Evolutionary conservation across 1,139 yeast species (phyloP).

Genomic region (Pneumocystis sp.): DNA sequence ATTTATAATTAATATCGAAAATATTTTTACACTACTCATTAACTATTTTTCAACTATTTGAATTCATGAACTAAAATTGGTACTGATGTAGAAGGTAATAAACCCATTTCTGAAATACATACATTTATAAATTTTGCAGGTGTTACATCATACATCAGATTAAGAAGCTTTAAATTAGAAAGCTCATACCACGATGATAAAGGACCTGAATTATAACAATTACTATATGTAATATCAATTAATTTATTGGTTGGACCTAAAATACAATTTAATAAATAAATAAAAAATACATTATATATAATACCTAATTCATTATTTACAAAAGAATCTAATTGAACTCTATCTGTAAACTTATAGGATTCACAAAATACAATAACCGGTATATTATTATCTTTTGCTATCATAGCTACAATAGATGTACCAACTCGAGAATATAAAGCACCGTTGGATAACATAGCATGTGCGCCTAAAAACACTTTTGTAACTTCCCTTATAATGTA

Average conservation of each 20-base stretch:
- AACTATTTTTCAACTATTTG: constrained; percentile 33
- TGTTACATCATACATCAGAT: constrained; percentile 82
- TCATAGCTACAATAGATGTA: constrained; percentile 83
- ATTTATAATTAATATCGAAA: neutral
- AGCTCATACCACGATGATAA: constrained; percentile 51
- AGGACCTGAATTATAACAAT: constrained; percentile 22
- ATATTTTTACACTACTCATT: constrained; percentile 3
- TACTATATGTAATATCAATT: constrained; percentile 27
- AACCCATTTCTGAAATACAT: constrained; percentile 90
- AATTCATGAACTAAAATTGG: constrained; percentile 93
- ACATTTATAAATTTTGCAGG: constrained; percentile 90
- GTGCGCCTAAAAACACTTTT: constrained; percentile 88
- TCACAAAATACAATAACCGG: constrained; percentile 95
- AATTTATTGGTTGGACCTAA: constrained; percentile 53
- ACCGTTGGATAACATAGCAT: constrained; percentile 92
- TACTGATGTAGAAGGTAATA: constrained; percentile 91
- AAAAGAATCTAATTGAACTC: constrained; percentile 89
- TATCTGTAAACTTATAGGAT: constrained; percentile 82
- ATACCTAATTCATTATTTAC: constrained; percentile 62
- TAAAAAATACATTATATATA: neutral
- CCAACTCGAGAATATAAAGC: constrained; percentile 88
- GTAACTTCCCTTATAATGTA: constrained; percentile 70
- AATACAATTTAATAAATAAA: neutral
- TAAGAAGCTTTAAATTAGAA: constrained; percentile 55
- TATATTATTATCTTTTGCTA: constrained; percentile 72